Evolutionary conservation across 139 green algal species (phyloP), one percentile per base, ranked within the genome.

Genomic region (Trebouxia sp.): DNA sequence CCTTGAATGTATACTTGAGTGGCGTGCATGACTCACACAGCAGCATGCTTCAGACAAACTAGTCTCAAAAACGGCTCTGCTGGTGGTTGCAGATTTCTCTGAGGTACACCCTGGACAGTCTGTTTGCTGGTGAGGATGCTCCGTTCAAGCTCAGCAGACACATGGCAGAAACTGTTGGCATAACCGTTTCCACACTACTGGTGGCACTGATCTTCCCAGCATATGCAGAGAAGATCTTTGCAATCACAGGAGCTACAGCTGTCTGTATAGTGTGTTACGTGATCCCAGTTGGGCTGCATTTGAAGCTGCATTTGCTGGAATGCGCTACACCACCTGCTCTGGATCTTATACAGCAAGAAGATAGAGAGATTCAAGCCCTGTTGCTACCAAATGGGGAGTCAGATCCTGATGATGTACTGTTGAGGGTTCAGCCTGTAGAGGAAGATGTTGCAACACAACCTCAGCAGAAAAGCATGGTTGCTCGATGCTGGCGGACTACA

Each of bases 61-160:
- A n/a, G n/a, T n/a, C n/a, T n/a, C n/a, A n/a, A n/a, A n/a, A n/a
- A n/a, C n/a, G n/a, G n/a, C n/a, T n/a, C n/a, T n/a, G n/a, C n/a
- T 56, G 30, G 6, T 55, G 35, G 55, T 15, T 65, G 3, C 85
- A 93, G 76, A 88, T 87, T 47, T 89, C 89, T 5, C 83, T 91
- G 56, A 56, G 85, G 0, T 85, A 85, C 26, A 90, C 80, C 5
- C 79, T 94, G 75, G 86, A 93, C 78, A 81, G 88, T 50, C 69
- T 93, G 80, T 35, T 93, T 75, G 74, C 82, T 22, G 88, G 85
- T 5, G 88, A 93, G 35, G 83, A 84, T n/a, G 84, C 87, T 6
- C 75, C 83, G 0, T 92, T 86, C 69, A 83, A 55, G 0, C 83
- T 80, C 48, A 30, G 37, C 2, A 79, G 88, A 15, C 83, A 94